These are phyloP conservation scores for Mycena rebaudengoi DNA, from an alignment of 768 basidiomycete species.

Conservation along the genomic window DNA sequence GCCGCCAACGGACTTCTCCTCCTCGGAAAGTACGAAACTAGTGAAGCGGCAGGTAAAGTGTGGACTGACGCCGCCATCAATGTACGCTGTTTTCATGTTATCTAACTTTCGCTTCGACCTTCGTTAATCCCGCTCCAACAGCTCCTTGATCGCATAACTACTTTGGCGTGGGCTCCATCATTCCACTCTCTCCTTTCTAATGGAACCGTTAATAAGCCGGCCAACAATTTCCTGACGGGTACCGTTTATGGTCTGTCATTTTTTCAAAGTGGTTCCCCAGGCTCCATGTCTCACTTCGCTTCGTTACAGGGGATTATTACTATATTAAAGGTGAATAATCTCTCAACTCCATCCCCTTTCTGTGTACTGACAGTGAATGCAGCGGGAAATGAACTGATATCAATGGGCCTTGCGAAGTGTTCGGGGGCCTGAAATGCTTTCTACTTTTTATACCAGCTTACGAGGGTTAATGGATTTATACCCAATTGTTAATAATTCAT, in stretches of 20 bases:
- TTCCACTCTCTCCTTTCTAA: conserved; percentile 75
- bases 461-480: too few species aligned
- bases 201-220: conserved; percentile 69
- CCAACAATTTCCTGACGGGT: conserved; percentile 65
- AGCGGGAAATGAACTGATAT: conserved; percentile 49
- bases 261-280: background rate
- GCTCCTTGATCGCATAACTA: conserved; percentile 58
- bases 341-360: too few species aligned
- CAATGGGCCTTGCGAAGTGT: conserved; percentile 18
- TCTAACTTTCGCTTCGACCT: background rate
- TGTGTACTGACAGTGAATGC: background rate
- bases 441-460: background rate
- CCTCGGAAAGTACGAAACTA: conserved; percentile 55
- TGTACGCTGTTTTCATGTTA: background rate
- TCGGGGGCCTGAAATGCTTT: background rate
- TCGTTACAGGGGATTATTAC: conserved; percentile 78
- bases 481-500: too few species aligned
- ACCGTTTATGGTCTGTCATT: conserved; percentile 59
- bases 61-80: conserved; percentile 56
- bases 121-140: too few species aligned
- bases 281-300: conserved; percentile 7
- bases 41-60: conserved; percentile 36
- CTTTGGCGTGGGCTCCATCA: conserved; percentile 62
- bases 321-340: conserved; percentile 50
- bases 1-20: conserved; percentile 67